Evolutionary conservation across 129 eudicot species (phyloP), one percentile per base, ranked within the genome.

Genomic region (Silybum marianum): DNA sequence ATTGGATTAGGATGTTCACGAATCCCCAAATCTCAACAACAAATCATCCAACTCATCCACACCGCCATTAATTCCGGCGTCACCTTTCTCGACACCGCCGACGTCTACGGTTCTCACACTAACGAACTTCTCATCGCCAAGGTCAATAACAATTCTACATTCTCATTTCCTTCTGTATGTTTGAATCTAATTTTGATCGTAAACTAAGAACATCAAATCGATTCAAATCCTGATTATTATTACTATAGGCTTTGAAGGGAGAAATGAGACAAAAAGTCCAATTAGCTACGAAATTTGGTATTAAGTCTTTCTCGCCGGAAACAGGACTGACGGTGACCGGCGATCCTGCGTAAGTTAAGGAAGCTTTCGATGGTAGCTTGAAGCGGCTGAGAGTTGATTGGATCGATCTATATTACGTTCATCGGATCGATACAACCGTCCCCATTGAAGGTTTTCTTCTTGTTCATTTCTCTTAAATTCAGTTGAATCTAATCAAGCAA

Each of bases 231-330:
- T 60, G 66, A 6, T 75, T 42, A 25, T 38, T 82, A 24, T 26
- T 26, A 26, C 30, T 2, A 26, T 79, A 91, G 93, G 97, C 92
- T 28, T 81, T 90, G 82, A 92, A 90, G 80, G 79, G 86, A 73
- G 38, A 90, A 46, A 87, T 86, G 75, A 85, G 92, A 28, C 88
- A 86, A 48, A 69, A 90, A 54, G 91, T 92, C 46, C 91, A 92
- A 42, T 3, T 92, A 69, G 94, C 94, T 58, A 90, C 89, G 25
- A 92, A 92, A 82, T 92, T 88, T 70, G 97, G 97, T 28, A 22
- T 92, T 28, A 58, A 30, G 1, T 71, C 21, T 51, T 26, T 26
- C 30, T 26, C 30, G 30, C 30, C 30, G 30, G 30, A 26, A 26
- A 26, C 30, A 24, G 51, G 6, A 89, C 77, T 68, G 4, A 21